Conservation (phyloP, 139 green algal genomes). For the Pseudopediastrum boryanum region DNA sequence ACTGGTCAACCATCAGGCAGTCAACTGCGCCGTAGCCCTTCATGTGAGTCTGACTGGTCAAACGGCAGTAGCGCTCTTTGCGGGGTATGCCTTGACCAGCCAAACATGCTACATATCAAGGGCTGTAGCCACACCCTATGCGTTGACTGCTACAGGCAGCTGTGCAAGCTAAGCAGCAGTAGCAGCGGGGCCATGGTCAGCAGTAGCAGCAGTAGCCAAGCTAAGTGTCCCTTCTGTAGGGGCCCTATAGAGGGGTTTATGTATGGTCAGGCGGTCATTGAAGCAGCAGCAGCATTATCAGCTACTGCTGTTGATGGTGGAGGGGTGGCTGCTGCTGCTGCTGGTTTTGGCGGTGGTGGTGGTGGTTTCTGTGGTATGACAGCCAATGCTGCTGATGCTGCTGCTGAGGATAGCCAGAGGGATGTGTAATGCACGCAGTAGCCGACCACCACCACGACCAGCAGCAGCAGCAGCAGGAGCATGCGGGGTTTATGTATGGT, state of each 20-base stretch:
- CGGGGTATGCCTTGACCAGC: conserved; percentile 11
- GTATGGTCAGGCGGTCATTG: neutral
- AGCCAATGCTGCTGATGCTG: no score
- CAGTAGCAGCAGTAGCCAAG: neutral
- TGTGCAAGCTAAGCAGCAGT: neutral
- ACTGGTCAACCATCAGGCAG: neutral
- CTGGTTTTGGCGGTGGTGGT: neutral
- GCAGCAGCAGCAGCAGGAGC: no score
- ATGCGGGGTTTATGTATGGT: conserved; percentile 9
- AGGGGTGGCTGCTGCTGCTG: neutral
- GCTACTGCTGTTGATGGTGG: neutral
- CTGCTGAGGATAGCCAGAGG: no score
- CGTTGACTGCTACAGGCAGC: conserved; percentile 24
- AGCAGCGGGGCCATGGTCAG: neutral
- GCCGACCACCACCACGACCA: no score
- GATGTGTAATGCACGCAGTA: no score
- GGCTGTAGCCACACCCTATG: conserved; percentile 8
- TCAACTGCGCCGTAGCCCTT: neutral
- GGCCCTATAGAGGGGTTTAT: conserved; percentile 5
- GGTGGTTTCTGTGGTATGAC: neutral
- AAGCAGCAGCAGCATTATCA: neutral
- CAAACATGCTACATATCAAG: neutral
- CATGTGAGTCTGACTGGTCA: neutral
- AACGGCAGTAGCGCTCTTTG: neutral
- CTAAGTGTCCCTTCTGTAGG: conserved; percentile 12